Conservation (phyloP, 768 basidiomycete species). For the Phylloporus scabripes region DNA sequence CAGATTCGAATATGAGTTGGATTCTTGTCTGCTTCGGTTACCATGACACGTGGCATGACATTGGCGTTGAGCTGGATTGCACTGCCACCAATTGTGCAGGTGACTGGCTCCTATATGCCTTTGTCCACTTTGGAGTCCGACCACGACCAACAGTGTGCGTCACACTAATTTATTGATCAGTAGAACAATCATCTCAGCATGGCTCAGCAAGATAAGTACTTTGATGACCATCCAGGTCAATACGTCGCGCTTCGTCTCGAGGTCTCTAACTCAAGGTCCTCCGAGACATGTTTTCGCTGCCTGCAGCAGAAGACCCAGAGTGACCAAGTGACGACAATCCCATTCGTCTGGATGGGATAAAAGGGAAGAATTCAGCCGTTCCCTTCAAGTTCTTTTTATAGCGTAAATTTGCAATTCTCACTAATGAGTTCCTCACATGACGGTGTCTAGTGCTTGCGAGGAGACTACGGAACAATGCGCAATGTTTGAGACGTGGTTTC, state of each 20-base stretch:
- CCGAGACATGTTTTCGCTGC: constrained; percentile 23
- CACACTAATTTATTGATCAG: too few species aligned
- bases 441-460: neutral
- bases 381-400: constrained; percentile 22
- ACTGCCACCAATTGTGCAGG: constrained; percentile 14
- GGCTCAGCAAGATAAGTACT: constrained; percentile 7
- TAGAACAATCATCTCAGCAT: neutral
- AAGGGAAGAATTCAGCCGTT: constrained; percentile 21
- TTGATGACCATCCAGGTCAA: constrained; percentile 13
- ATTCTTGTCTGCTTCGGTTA: constrained; percentile 1
- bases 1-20: neutral
- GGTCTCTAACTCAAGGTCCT: constrained; percentile 19
- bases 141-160: too few species aligned
- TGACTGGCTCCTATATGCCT: too few species aligned
- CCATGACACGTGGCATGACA: constrained; percentile 13
- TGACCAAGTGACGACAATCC: constrained; percentile 19
- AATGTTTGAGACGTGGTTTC: constrained; percentile 32
- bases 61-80: neutral
- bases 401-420: constrained; percentile 4
- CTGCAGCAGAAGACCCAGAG: constrained; percentile 11
- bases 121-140: too few species aligned
- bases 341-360: constrained; percentile 20
- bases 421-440: neutral
- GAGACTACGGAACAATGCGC: neutral
- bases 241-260: neutral